These are phyloP conservation scores for Suillus paluster DNA, from an alignment of 768 basidiomycete species.

Conservation along the genomic window DNA sequence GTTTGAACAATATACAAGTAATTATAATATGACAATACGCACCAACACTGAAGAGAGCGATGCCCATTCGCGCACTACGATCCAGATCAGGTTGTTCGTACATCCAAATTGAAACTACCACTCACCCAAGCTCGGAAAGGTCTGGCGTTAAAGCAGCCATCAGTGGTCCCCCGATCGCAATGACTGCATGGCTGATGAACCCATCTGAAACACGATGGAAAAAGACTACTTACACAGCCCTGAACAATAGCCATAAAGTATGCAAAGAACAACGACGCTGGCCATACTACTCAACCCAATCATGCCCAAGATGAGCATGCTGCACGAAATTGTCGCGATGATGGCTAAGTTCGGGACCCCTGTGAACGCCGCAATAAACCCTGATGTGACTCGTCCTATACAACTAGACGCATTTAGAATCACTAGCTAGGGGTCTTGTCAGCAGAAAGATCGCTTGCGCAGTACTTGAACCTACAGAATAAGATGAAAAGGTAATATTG, in stretches of 20 bases:
- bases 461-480: no score
- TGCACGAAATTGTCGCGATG: conserved; percentile 34
- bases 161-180: conserved; percentile 47
- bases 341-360: conserved; percentile 51
- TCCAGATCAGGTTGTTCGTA: background rate
- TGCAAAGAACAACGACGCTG: conserved; percentile 45
- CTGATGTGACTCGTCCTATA: conserved; percentile 50
- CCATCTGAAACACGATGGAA: background rate
- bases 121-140: conserved; percentile 55
- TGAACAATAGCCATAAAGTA: conserved; percentile 53
- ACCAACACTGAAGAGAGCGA: conserved; percentile 50
- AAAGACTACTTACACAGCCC: conserved; percentile 42
- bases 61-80: no score
- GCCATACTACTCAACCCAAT: conserved; percentile 43
- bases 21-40: conserved; percentile 18
- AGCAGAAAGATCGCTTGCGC: conserved; percentile 11
- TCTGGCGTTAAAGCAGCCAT: conserved; percentile 47
- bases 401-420: conserved; percentile 58
- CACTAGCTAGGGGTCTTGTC: conserved; percentile 40
- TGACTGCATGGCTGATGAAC: conserved; percentile 27
- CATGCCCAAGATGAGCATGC: conserved; percentile 48
- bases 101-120: background rate
- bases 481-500: conserved; percentile 51
- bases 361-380: conserved; percentile 40
- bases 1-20: background rate